Conservation (phyloP, 176 grass and related monocot species). For the Avena sativa region DNA sequence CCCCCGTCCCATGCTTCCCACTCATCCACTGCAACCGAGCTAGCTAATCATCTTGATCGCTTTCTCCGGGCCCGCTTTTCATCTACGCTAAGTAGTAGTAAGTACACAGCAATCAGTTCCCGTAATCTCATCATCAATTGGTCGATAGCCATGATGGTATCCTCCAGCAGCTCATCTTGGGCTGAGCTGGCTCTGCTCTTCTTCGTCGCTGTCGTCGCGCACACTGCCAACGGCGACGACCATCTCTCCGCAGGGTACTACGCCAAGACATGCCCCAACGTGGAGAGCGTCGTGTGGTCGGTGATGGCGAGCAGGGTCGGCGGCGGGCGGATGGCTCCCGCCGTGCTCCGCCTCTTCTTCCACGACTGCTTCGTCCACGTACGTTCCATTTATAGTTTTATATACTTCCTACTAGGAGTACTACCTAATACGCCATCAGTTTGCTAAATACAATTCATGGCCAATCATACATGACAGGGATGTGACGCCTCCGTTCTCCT, state of each 20-base stretch:
- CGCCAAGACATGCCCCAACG: constrained; percentile 52
- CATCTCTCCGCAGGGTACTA: constrained; percentile 54
- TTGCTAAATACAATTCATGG: not conserved
- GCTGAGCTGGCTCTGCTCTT: not conserved
- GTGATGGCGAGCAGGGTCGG: constrained; percentile 47
- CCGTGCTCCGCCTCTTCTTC: constrained; percentile 80
- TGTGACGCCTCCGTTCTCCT: constrained; percentile 66
- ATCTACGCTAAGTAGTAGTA: not conserved
- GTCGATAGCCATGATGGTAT: not conserved
- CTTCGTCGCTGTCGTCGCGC: not conserved
- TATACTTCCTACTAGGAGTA: no score
- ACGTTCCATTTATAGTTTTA: not conserved
- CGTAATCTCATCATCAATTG: not conserved
- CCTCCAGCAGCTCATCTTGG: not conserved
- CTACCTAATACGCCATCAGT: no score
- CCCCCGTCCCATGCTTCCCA: not conserved
- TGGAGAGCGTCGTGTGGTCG: constrained; percentile 34
- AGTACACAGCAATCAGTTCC: not conserved
- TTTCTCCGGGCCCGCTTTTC: not conserved
- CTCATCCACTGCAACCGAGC: constrained; percentile 2
- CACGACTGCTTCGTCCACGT: constrained; percentile 81
- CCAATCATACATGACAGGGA: constrained; percentile 29
- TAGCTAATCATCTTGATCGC: not conserved
- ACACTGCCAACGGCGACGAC: not conserved
- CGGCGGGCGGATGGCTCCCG: constrained; percentile 53